phyloP scores from a whole-genome alignment of 2,329 filamentous ascomycete genomes.

The Alternaria sp. region DNA sequence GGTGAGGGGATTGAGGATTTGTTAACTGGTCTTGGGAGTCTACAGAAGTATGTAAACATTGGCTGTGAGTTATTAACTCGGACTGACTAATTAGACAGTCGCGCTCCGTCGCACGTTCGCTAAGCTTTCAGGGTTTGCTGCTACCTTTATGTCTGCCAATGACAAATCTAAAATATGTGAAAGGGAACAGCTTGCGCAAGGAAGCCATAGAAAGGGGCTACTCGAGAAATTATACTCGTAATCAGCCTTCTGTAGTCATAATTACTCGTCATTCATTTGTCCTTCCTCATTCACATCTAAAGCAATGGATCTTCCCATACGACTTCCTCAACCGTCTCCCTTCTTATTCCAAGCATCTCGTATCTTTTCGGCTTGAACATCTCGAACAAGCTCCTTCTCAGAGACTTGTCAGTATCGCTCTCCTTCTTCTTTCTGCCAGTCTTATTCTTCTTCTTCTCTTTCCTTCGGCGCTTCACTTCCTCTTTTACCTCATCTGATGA shows the following conservation, averaged over 20 bases:
- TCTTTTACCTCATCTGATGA: not conserved
- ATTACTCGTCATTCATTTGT: not conserved
- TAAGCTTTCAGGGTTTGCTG: not conserved
- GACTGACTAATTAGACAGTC: not conserved
- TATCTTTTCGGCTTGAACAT: not conserved
- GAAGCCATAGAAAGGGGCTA: not conserved
- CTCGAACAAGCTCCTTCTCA: not conserved
- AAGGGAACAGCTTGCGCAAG: not conserved
- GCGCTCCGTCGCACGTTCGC: not conserved
- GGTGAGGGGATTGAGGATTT: not conserved
- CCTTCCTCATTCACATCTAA: not conserved
- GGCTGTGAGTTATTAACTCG: not conserved
- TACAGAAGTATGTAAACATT: not conserved
- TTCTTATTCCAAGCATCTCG: conserved; percentile 1
- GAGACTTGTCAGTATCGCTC: not conserved
- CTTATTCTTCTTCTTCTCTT: not conserved
- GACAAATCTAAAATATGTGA: not conserved
- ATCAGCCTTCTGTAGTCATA: not conserved
- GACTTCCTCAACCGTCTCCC: not conserved
- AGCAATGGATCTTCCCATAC: not conserved
- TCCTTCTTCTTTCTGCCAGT: not conserved
- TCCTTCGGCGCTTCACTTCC: not conserved
- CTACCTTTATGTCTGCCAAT: not conserved
- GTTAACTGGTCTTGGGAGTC: not conserved
- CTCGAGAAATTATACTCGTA: not conserved